A percentile compares a stretch with the other conserved stretches of the same genome.
Conservation (phyloP, 2,329 filamentous ascomycete genomes). For the Colletotrichum trifolii region DNA sequence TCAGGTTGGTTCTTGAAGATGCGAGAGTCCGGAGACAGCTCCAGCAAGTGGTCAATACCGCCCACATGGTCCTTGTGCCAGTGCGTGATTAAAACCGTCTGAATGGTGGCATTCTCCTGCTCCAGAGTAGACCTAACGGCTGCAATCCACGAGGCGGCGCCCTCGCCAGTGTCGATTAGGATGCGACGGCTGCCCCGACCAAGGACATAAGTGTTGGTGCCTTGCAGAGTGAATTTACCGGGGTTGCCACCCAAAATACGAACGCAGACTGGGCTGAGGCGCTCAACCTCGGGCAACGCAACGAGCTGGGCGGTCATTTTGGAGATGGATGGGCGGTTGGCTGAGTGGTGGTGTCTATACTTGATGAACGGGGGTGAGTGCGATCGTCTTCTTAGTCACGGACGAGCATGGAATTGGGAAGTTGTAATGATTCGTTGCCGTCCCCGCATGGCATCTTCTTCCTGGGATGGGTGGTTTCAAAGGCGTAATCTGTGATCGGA, state of each 20-base stretch:
- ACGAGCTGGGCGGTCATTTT: slow-evolving; percentile 72
- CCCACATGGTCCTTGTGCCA: slow-evolving; percentile 91
- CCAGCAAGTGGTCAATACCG: slow-evolving; percentile 77
- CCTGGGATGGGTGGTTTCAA: not conserved
- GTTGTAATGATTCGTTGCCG: not conserved
- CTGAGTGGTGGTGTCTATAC: not conserved
- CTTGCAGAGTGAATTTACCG: slow-evolving; percentile 79
- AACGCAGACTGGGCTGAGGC: slow-evolving; percentile 81
- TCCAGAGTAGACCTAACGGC: slow-evolving; percentile 73
- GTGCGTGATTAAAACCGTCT: slow-evolving; percentile 83
- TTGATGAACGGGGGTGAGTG: not conserved
- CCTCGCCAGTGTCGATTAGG: slow-evolving; percentile 92
- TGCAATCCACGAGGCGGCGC: slow-evolving; percentile 77
- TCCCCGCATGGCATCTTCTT: slow-evolving; percentile 20
- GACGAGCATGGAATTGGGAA: not conserved
- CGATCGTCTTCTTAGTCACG: slow-evolving; percentile 19
- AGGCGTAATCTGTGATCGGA: slow-evolving; percentile 3
- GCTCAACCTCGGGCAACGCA: slow-evolving; percentile 77
- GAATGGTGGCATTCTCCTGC: slow-evolving; percentile 75
- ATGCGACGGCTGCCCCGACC: slow-evolving; percentile 79
- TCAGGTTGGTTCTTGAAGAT: slow-evolving; percentile 75
- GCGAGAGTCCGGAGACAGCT: slow-evolving; percentile 69
- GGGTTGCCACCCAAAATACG: slow-evolving; percentile 92
- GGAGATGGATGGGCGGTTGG: not conserved
- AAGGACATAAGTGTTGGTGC: slow-evolving; percentile 95